Base-by-base conservation (phyloP, 306 rosid genomes). In the Cucurbita pepo region DNA sequence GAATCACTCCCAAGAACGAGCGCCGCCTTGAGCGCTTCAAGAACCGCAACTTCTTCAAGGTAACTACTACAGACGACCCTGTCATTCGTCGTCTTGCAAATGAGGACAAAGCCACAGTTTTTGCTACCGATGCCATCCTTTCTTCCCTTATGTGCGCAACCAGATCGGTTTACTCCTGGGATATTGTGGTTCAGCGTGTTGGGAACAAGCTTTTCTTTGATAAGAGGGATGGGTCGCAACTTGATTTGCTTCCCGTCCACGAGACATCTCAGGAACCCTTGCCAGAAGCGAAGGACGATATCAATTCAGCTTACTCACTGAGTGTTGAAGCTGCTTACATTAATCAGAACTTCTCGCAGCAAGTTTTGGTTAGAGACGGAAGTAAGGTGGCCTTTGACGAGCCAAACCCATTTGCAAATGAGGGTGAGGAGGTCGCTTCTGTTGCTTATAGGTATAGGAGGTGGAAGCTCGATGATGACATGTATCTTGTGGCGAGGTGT, bases 191-290 rank as follows among this genome's bases (percentile, higher is more conserved):
- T 14, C 94, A 89, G 86, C 79, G 96, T 1, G 97, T 93, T 51
- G 98, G 98, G 55, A 93, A 93, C 75, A 93, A 90, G 84, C 69
- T 90, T 8, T 93, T 93, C 76, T 93, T 93, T 22, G 97, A 93
- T 63, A 94, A 94, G 80, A 79, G 96, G 1, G 98, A 94, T 72
- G 96, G 96, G 8, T 93, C 97, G 1, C 98, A 94, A 81, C 83
- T 94, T 5, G 97, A 94, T 82, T 83, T 94, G 78, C 94, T 89
- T 38, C 78, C 97, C 4, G 98, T 94, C 45, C 97, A 94, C 3
- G 97, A 94, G 81, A 94, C 98, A 4, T 90, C 98, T 0, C 98
- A 90, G 83, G 97, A 94, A 83, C 98, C 97, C 0, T 41, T 94
- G 67, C 98, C 98, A 0, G 98, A 94, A 76, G 88, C 92, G 3